These are phyloP conservation scores for Mycosarcoma mackinlayi DNA, from an alignment of 1,284 basidiomycete species.

Conservation along the genomic window DNA sequence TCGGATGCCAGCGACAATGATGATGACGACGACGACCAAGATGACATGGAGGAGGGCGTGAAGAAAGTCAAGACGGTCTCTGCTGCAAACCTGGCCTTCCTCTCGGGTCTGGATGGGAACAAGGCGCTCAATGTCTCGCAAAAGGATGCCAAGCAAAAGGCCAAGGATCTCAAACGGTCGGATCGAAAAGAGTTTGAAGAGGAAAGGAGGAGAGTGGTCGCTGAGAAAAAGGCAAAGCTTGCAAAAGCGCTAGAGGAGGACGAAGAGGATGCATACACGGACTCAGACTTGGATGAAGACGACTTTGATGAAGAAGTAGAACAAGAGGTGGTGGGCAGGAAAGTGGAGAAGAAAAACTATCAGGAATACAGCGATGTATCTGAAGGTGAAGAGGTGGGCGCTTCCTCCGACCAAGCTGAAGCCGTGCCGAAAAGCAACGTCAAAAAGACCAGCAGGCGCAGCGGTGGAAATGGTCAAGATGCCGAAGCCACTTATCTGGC, in stretches of 20 bases:
- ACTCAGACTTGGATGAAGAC: too few relatives aligned
- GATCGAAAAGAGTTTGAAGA: conserved; percentile 37
- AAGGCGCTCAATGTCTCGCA: conserved; percentile 31
- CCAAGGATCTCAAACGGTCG: conserved; percentile 29
- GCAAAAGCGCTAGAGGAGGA: conserved; percentile 73
- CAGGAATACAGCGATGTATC: conserved; percentile 46
- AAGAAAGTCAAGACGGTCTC: conserved; percentile 34
- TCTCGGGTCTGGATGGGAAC: conserved; percentile 27
- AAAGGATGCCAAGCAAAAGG: conserved; percentile 42
- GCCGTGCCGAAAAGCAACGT: neutral
- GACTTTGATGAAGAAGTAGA: conserved; percentile 16
- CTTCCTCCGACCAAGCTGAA: conserved; percentile 23
- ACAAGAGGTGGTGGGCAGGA: neutral
- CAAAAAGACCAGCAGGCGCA: conserved; percentile 8
- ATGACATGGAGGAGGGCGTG: neutral
- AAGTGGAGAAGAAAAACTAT: conserved; percentile 35
- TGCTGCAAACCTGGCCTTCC: conserved; percentile 36
- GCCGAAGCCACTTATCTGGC: conserved; percentile 54
- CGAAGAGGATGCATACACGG: too few relatives aligned
- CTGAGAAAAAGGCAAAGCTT: conserved; percentile 73
- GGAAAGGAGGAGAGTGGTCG: conserved; percentile 13
- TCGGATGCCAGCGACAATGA: conserved; percentile 8
- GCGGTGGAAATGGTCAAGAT: conserved; percentile 17
- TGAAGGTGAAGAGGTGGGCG: conserved; percentile 42
- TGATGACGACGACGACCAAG: neutral